Evolutionary conservation across 2,329 filamentous ascomycete species (phyloP), one percentile per base, ranked within the genome.

Genomic region (Periconia sp.): DNA sequence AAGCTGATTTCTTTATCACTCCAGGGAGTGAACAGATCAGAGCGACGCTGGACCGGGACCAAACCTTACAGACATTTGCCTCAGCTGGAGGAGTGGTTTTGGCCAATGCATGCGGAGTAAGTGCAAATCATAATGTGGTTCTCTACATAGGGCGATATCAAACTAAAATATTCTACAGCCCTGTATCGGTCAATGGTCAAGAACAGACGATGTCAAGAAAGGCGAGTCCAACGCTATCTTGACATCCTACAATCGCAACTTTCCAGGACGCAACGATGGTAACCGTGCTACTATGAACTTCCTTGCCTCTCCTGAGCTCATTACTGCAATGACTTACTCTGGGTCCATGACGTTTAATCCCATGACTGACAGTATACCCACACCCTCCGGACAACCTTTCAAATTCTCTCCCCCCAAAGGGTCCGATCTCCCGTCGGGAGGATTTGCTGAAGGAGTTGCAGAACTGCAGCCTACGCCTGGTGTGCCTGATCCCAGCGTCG

Each of bases 271-370:
- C 61, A 99, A 99, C 74, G 94, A 99, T 70, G 94, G 94, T 58
- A 99, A 99, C 79, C 87, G 90, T 19, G 87, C 89, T 41, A 99
- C 94, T 9, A 97, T 97, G 92, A 99, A 97, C 82, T 99, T 99
- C 79, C 84, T 99, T 49, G 93, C 94, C 10, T 97, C 92, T 0
- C 94, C 94, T 7, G 94, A 99, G 76, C 85, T 99, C 53, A 94
- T 99, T 58, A 97, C 94, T 5, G 94, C 94, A 47, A 93, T 99
- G 87, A 85, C 91, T 13, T 99, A 96, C 76, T 88, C 92, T 41
- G 94, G 94, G 50, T 86, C 84, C 50, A 97, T 93, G 19, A 94
- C 90, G 45, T 99, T 99, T 82, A 97, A 99, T 79, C 94, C 94
- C 27, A 84, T 96, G 75, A 96, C 90, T 13, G 94, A 99, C 76